These are phyloP conservation scores for Babesia microti DNA, from an alignment of 169 alveolate genomes.

Conservation along the genomic window DNA sequence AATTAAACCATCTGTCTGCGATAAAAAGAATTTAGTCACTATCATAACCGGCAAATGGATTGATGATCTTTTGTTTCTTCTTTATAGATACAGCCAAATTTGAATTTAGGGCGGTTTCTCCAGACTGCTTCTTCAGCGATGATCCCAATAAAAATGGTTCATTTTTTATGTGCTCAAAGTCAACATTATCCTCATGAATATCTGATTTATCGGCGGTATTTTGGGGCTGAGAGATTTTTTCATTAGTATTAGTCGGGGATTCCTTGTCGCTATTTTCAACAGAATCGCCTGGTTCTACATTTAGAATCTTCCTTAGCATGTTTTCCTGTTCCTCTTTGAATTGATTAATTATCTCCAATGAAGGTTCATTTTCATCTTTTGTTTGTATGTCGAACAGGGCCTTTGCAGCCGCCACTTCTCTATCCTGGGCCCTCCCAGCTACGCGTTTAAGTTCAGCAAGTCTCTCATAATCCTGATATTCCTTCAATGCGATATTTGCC, in stretches of 20 bases:
- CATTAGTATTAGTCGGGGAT: not conserved
- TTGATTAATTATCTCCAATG: slow-evolving; percentile 29
- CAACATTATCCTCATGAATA: not conserved
- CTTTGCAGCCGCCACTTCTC: slow-evolving; percentile 36
- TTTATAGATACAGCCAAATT: no score
- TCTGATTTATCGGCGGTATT: no score
- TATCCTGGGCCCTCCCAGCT: slow-evolving; percentile 42
- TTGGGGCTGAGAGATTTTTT: not conserved
- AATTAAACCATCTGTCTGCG: no score
- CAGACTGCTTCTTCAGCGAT: no score
- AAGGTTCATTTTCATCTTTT: slow-evolving; percentile 18
- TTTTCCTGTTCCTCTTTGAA: slow-evolving; percentile 29
- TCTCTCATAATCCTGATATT: slow-evolving; percentile 39
- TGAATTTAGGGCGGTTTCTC: no score
- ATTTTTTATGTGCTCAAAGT: not conserved
- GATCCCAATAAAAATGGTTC: no score
- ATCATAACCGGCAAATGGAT: not conserved
- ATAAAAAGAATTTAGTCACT: not conserved
- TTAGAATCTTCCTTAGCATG: slow-evolving; percentile 8
- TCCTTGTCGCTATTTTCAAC: not conserved
- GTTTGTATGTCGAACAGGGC: slow-evolving; percentile 15
- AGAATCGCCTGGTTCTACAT: slow-evolving; percentile 6
- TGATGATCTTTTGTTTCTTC: not conserved
- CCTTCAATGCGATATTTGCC: slow-evolving; percentile 47
- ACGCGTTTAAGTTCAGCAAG: slow-evolving; percentile 33